Conservation (phyloP, 345 rosid species). For the Hirschfeldia incana region DNA sequence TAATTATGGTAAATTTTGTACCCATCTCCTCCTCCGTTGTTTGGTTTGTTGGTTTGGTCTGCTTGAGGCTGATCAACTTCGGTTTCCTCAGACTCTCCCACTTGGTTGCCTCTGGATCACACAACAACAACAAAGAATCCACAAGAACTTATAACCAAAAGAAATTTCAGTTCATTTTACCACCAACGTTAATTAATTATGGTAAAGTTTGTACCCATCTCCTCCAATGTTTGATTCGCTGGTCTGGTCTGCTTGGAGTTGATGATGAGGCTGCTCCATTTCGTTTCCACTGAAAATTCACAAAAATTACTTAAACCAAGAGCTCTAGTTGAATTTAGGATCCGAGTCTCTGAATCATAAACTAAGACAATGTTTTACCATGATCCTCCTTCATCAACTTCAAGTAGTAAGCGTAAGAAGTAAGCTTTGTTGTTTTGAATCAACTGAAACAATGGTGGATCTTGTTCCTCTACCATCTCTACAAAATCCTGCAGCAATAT, state of each 20-base stretch:
- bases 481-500: not conserved
- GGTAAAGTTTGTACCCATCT: not conserved
- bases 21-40: not conserved
- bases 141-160: no score
- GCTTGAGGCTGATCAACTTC: not conserved
- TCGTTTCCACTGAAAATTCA: not conserved
- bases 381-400: not conserved
- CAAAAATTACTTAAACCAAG: not conserved
- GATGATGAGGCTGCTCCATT: not conserved
- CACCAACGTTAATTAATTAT: not conserved
- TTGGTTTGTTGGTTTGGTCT: not conserved
- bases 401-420: not conserved
- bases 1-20: no score
- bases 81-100: not conserved
- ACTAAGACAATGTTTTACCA: not conserved
- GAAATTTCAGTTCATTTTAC: not conserved
- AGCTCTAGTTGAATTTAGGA: not conserved
- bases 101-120: constrained; percentile 1
- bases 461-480: not conserved
- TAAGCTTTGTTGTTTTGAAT: not conserved
- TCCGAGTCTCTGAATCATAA: not conserved
- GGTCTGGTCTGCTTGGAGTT: not conserved
- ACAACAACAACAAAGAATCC: not conserved
- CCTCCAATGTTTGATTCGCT: not conserved
- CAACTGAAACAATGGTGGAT: not conserved